These are phyloP conservation scores for Cynara cardunculus DNA, from an alignment of 129 eudicot genomes.

Conservation along the genomic window DNA sequence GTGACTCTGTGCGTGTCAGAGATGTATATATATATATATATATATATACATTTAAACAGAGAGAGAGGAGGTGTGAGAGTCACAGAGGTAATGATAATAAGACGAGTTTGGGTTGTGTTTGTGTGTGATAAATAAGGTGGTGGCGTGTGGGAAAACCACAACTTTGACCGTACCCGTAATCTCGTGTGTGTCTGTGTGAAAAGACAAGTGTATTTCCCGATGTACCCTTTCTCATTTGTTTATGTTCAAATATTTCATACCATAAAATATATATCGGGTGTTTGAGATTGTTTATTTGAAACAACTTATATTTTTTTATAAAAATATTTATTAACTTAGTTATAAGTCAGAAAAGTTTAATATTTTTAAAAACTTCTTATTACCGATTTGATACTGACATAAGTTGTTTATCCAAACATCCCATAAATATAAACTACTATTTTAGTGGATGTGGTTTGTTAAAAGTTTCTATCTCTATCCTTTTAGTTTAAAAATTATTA, in stretches of 20 bases:
- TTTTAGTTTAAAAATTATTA: no score
- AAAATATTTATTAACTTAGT: no score
- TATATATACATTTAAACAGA: neutral
- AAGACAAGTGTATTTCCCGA: neutral
- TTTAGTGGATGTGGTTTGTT: no score
- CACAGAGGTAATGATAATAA: neutral
- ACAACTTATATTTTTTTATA: no score
- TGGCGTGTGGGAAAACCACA: conserved; percentile 30
- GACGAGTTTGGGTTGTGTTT: conserved; percentile 7
- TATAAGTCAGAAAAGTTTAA: no score
- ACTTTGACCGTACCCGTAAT: conserved; percentile 19
- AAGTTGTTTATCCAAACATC: no score
- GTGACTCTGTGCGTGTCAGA: neutral
- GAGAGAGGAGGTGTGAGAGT: neutral
- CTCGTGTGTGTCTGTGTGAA: neutral
- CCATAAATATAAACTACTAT: no score
- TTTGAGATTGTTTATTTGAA: no score
- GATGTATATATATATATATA: no score
- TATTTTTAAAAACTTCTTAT: no score
- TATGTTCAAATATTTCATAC: neutral
- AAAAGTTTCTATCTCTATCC: no score
- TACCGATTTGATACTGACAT: no score
- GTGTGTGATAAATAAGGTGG: neutral
- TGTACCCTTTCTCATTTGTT: neutral
- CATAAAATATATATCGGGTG: neutral